phyloP scores from a whole-genome alignment of 768 basidiomycete genomes.

The Amanita muscaria region DNA sequence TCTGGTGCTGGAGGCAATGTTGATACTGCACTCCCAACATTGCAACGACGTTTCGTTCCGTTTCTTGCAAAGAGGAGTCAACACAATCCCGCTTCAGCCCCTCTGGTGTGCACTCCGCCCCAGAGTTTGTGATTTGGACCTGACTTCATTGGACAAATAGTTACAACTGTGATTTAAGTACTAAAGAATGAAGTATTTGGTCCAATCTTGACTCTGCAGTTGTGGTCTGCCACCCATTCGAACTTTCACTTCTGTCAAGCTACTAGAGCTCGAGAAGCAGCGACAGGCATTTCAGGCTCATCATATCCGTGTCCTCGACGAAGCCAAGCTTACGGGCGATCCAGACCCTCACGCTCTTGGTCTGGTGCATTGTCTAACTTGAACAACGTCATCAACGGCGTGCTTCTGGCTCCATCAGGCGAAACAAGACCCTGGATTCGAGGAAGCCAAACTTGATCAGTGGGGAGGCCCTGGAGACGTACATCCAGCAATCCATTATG shows the following conservation, averaged over 20 bases:
- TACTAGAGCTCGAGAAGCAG: conserved; percentile 34
- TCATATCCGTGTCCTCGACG: conserved; percentile 24
- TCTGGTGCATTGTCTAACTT: conserved; percentile 24
- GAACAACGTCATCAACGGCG: conserved; percentile 15
- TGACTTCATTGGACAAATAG: too few relatives aligned
- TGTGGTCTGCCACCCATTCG: conserved; percentile 7
- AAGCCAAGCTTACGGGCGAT: conserved; percentile 16
- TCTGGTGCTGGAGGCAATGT: conserved; percentile 43
- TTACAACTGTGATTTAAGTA: too few relatives aligned
- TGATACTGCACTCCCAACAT: conserved; percentile 46
- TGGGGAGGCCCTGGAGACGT: conserved; percentile 30
- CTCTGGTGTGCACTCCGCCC: conserved; percentile 65
- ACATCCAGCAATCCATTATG: conserved; percentile 27
- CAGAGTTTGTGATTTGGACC: conserved; percentile 46
- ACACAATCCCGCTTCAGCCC: conserved; percentile 57
- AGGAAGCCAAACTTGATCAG: too few relatives aligned
- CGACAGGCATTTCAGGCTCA: conserved; percentile 22
- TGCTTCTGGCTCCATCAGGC: too few relatives aligned
- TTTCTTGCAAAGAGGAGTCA: conserved; percentile 51
- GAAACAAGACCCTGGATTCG: too few relatives aligned
- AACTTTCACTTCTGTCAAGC: conserved; percentile 31
- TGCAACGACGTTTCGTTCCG: conserved; percentile 62
- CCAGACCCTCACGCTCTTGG: conserved; percentile 26
- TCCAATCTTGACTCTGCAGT: conserved; percentile 4
- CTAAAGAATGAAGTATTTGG: conserved; percentile 1